Conservation (phyloP, 78 protist species). For the Reticulomyxa filosa region DNA sequence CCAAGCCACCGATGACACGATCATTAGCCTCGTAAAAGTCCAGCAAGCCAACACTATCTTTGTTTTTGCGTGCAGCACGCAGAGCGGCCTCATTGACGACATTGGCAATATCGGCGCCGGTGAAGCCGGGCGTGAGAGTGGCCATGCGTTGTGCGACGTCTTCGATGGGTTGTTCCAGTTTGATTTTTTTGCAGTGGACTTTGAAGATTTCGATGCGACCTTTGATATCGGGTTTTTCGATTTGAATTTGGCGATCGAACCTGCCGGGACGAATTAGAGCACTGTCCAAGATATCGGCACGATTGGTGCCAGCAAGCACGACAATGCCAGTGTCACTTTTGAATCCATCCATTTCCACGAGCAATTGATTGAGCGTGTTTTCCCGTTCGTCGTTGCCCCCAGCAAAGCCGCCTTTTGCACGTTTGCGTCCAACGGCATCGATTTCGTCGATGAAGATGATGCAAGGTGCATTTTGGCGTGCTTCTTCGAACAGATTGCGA, state of each 20-base stretch:
- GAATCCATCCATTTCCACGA: slow-evolving; percentile 96
- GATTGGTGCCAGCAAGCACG: slow-evolving; percentile 75
- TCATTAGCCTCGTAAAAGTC: slow-evolving; percentile 84
- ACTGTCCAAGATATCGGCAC: slow-evolving; percentile 60
- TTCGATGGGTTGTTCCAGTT: background rate
- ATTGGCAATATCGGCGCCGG: slow-evolving; percentile 87
- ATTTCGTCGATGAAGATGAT: slow-evolving; percentile 77
- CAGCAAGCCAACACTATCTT: background rate
- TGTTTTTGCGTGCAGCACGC: slow-evolving; percentile 16
- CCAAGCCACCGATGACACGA: slow-evolving; percentile 73
- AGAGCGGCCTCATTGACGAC: slow-evolving; percentile 67
- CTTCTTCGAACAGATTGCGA: slow-evolving; percentile 14
- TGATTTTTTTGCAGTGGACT: slow-evolving; percentile 52
- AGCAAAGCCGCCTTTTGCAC: slow-evolving; percentile 17
- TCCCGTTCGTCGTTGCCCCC: slow-evolving; percentile 78
- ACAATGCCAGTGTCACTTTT: slow-evolving; percentile 40
- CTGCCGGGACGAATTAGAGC: slow-evolving; percentile 96
- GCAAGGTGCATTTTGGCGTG: slow-evolving; percentile 52
- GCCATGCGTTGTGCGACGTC: slow-evolving; percentile 14
- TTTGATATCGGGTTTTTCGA: slow-evolving; percentile 74
- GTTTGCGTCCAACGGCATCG: slow-evolving; percentile 52
- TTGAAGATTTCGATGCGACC: slow-evolving; percentile 56
- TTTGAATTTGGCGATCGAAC: slow-evolving; percentile 43
- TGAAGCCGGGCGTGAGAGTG: slow-evolving; percentile 27
- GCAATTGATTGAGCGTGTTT: slow-evolving; percentile 84